A percentile compares a stretch with the other conserved stretches of the same genome.
These are phyloP conservation scores for Microbotryum violaceum DNA, from an alignment of 1,284 basidiomycete genomes.

Conservation along the genomic window DNA sequence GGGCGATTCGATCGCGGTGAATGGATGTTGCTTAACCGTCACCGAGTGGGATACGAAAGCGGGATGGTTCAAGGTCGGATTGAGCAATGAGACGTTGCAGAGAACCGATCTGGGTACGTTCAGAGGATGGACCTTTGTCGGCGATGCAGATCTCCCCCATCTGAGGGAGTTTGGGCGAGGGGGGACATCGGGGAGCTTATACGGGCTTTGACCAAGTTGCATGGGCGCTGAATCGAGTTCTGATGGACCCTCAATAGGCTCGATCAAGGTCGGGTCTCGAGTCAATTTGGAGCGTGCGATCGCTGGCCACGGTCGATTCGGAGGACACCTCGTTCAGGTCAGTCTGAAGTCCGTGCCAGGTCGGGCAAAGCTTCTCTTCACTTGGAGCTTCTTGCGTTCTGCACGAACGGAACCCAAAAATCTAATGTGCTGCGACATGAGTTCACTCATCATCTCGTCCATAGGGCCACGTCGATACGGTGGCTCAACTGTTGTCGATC, in stretches of 20 bases:
- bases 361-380: not conserved
- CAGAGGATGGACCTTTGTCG: conserved; percentile 6
- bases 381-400: not conserved
- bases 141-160: conserved; percentile 3
- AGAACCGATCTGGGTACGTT: conserved; percentile 79
- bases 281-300: conserved; percentile 95
- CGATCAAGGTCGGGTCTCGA: conserved; percentile 67
- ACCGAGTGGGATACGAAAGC: conserved; percentile 64
- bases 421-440: not conserved
- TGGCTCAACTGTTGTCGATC: conserved; percentile 63
- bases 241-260: conserved; percentile 47
- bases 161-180: not conserved
- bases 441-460: not conserved
- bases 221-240: not conserved
- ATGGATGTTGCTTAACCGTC: conserved; percentile 79
- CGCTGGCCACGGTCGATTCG: conserved; percentile 83
- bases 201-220: not conserved
- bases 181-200: no score
- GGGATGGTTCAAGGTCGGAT: conserved; percentile 84
- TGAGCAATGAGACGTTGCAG: conserved; percentile 69
- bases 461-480: conserved; percentile 88
- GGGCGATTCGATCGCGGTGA: conserved; percentile 90
- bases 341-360: conserved; percentile 28
- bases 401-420: no score
- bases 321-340: conserved; percentile 96